Evolutionary conservation across 208 protist genomes (phyloP), one percentile per base, ranked within the genome.

Genomic region (Leishmania amazonensis): DNA sequence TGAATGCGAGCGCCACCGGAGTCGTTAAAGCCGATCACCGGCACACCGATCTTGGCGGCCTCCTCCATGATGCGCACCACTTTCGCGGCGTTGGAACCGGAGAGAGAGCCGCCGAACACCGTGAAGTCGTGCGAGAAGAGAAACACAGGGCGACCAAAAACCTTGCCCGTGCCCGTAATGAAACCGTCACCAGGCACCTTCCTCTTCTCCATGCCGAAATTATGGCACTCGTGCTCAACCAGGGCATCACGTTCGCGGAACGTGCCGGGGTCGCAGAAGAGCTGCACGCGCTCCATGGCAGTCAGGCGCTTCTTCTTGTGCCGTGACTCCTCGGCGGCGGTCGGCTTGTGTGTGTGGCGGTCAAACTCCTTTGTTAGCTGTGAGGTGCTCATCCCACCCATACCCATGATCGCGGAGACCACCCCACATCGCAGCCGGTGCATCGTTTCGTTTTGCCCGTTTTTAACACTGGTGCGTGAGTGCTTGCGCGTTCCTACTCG

Each of bases 61-160:
- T 98, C 90, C 73, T 99, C 98, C 98, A 99, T 99, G 67, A 99
- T 90, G 81, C 99, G 99, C 81, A 97, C 99, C 71, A 99, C 98
- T 89, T 99, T 99, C 70, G 94, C 80, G 2, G 99, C 98, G 77
- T 99, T 98, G 0, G 94, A 86, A 60, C 96, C 89, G 24, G 96
- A 98, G 1, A 99, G 90, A 11, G 91, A 95, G 40, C 99, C 99
- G 73, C 99, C 99, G 54, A 99, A 91, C 21, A 99, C 97, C 38
- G 96, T 98, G 79, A 99, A 99, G 85, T 99, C 98, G 83, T 99
- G 98, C 81, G 86, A 91, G 89, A 99, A 99, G 51, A 99, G 89
- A 78, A 95, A 99, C 13, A 99, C 98, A 13, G 90, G 92, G 73
- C 97, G 92, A 40, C 97, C 97, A 88, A 99, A 98, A 81, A 99